Percentiles rank a stretch among this genome's conserved stretches.
phyloP scores from a whole-genome alignment of 169 alveolate genomes.

The Nephromyces sp. region DNA sequence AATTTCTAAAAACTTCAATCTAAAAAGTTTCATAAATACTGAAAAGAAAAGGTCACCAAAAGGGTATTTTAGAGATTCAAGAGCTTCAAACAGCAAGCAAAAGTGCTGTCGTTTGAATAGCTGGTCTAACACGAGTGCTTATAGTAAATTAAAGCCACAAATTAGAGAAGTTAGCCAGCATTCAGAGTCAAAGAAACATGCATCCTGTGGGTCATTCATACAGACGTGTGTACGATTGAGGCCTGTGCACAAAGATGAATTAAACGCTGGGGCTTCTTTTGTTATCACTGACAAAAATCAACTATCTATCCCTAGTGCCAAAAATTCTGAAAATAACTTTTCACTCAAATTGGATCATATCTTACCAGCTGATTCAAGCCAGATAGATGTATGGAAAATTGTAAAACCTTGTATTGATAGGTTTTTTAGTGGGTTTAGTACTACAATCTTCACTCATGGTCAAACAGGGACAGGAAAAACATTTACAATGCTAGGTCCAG shows the following conservation, averaged over 20 bases:
- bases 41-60: too few species aligned
- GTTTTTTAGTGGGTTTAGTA: slow-evolving; percentile 40
- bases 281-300: background rate
- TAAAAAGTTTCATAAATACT: too few species aligned
- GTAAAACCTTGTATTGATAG: slow-evolving; percentile 43
- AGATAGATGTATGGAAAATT: slow-evolving; percentile 44
- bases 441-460: slow-evolving; percentile 54
- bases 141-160: too few species aligned
- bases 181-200: too few species aligned
- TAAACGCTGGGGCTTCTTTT: background rate
- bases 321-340: slow-evolving; percentile 12
- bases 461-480: slow-evolving; percentile 64
- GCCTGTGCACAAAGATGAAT: slow-evolving; percentile 20
- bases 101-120: too few species aligned
- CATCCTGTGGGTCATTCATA: slow-evolving; percentile 3
- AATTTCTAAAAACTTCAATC: too few species aligned
- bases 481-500: slow-evolving; percentile 57
- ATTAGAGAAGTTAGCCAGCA: too few species aligned
- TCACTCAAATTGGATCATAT: slow-evolving; percentile 45
- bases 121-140: too few species aligned
- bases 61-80: too few species aligned
- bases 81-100: too few species aligned
- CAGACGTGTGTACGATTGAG: slow-evolving; percentile 31
- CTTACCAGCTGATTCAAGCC: slow-evolving; percentile 36
- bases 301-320: slow-evolving; percentile 24